Evolutionary conservation across 129 eudicot species (phyloP).

Genomic region (Oenanthe sinensis): DNA sequence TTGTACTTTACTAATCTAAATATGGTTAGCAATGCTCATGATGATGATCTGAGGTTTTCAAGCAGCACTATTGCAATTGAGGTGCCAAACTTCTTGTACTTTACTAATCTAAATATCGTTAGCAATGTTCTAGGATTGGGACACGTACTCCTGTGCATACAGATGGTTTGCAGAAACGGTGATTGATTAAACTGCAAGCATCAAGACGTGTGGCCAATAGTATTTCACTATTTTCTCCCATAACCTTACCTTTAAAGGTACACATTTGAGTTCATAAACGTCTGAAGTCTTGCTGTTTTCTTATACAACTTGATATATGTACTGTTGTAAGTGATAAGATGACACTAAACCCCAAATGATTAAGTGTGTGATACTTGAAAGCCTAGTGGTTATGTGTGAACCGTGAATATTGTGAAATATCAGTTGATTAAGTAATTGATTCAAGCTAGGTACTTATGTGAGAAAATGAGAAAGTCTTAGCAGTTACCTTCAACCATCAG

Average conservation of each 20-base stretch:
- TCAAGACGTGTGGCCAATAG: not conserved
- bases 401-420: not conserved
- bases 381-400: not conserved
- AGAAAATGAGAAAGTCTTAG: not conserved
- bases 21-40: not conserved
- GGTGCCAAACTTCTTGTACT: not conserved
- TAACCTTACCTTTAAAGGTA: not conserved
- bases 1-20: not conserved
- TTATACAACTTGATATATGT: not conserved
- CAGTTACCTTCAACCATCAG: not conserved
- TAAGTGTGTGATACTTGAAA: not conserved
- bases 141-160: not conserved
- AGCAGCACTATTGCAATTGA: not conserved
- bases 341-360: not conserved
- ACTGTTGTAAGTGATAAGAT: not conserved
- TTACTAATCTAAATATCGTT: not conserved
- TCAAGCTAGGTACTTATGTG: not conserved
- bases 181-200: not conserved
- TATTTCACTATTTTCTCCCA: not conserved
- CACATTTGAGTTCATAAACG: not conserved
- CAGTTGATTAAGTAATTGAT: not conserved
- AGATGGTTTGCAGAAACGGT: slow-evolving; percentile 1
- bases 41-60: not conserved
- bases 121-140: not conserved
- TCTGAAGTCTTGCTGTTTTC: not conserved